Percentiles rank a stretch among this genome's conserved stretches.
Conservation (phyloP, 2,329 filamentous ascomycete genomes). For the Thielaviopsis musarum region DNA sequence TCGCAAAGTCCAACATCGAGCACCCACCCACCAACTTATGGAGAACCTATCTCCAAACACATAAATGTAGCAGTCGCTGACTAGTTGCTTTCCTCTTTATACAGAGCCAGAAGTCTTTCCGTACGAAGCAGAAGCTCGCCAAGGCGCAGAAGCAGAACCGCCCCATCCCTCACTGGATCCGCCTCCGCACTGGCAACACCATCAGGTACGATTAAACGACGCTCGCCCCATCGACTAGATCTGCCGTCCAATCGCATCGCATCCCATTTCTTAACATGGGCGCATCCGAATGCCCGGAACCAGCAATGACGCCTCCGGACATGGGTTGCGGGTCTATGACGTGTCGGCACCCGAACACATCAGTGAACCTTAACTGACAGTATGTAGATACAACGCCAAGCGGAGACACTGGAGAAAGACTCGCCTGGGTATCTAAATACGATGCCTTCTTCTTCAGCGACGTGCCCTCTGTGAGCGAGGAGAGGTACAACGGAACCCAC, state of each 20-base stretch:
- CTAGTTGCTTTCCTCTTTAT: conserved; percentile 11
- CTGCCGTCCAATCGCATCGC: not conserved
- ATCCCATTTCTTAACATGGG: not conserved
- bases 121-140: conserved; percentile 99
- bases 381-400: conserved; percentile 94
- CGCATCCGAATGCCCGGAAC: not conserved
- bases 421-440: conserved; percentile 82
- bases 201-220: conserved; percentile 56
- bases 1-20: not conserved
- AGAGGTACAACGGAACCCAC: conserved; percentile 7
- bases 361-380: not conserved
- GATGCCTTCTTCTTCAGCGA: conserved; percentile 9
- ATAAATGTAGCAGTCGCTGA: conserved; percentile 10
- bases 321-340: not conserved
- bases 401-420: conserved; percentile 99
- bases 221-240: not conserved
- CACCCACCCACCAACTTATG: not conserved
- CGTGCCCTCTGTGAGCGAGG: conserved; percentile 12
- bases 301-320: not conserved
- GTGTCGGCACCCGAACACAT: not conserved
- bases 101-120: conserved; percentile 99
- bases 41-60: not conserved
- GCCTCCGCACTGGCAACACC: conserved; percentile 95
- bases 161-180: conserved; percentile 99
- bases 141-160: conserved; percentile 99